Base-by-base conservation (phyloP, 495 filamentous ascomycete species). In the Penicillium antarcticum region DNA sequence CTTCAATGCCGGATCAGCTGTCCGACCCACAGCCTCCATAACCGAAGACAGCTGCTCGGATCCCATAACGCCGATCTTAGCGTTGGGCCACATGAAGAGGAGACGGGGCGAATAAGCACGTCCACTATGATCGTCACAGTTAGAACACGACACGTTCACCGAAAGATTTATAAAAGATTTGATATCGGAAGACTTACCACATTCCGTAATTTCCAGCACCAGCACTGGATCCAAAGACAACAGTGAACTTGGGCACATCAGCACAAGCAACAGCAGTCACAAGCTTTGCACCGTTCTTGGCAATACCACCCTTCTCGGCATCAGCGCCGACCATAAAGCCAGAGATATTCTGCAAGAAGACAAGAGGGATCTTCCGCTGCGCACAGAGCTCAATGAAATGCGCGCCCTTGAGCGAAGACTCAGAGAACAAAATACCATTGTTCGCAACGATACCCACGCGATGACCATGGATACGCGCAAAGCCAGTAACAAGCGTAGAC, bases 381-480 rank as follows among this genome's bases (percentile, higher is more conserved):
- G 84, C 81, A 74, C 94, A 97, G n/a, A 98, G 84, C 68, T 98
- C 89, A 64, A 97, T 95, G 71, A 98, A 98, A 70, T 98, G 94
- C 4, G 94, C 91, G 10, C 94, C 94, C 69, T 98, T 98, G 41
- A 96, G 80, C 3, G 89, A 84, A 13, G 87, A 89, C 57, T 88
- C 83, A 33, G 89, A 92, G 79, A 97, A 96, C n/a, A 98, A 77
- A 57, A 97, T 96, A 43, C 95, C 95, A 62, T 97, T 95, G 76
- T 97, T 97, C 43, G 92, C 94, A 5, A 98, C 74, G 54, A 98
- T 96, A 42, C 94, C 94, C 14, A 98, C 88, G 35, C 83, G 88
- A 49, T 96, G 87, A 26, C 91, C 89, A 68, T 96, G 88, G 62
- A 97, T 97, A 51, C 75, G 76, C 1, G 88, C 92, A 65, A 97